Conservation (phyloP, 768 basidiomycete species). For the Auricularia sp. region DNA sequence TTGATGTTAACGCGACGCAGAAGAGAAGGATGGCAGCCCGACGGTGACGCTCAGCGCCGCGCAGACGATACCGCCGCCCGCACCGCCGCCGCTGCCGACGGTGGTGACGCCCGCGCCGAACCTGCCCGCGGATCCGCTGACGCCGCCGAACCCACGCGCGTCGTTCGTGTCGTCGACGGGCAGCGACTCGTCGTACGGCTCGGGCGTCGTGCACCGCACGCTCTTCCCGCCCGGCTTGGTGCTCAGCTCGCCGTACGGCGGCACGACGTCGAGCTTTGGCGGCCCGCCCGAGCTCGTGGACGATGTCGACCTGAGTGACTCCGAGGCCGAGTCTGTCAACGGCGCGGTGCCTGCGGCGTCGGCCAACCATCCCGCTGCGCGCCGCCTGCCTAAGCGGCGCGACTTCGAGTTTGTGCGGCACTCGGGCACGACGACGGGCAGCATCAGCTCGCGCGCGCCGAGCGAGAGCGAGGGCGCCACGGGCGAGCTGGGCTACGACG, state of each 20-base stretch:
- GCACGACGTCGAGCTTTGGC: background rate
- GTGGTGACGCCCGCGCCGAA: background rate
- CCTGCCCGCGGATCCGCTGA: background rate
- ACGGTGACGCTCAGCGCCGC: background rate
- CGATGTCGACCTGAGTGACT: conserved; percentile 31
- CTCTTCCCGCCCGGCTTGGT: background rate
- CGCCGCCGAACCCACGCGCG: background rate
- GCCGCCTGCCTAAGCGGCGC: conserved; percentile 60
- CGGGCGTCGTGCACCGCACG: background rate
- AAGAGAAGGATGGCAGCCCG: background rate
- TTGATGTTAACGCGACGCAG: no score
- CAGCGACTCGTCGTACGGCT: background rate
- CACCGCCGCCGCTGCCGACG: background rate
- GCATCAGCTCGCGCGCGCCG: conserved; percentile 51
- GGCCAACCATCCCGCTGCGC: conserved; percentile 38
- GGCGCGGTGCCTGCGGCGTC: conserved; percentile 22
- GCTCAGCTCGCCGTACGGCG: background rate
- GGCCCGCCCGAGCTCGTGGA: conserved; percentile 1
- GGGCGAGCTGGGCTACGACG: conserved; percentile 28
- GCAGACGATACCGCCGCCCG: background rate
- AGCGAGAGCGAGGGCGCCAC: conserved; percentile 11
- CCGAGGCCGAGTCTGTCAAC: conserved; percentile 34
- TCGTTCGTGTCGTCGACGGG: background rate
- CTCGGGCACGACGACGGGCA: conserved; percentile 27
- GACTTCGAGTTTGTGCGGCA: conserved; percentile 74